Base-by-base conservation (phyloP, 2,329 filamentous ascomycete genomes). In the Thielaviopsis populi region DNA sequence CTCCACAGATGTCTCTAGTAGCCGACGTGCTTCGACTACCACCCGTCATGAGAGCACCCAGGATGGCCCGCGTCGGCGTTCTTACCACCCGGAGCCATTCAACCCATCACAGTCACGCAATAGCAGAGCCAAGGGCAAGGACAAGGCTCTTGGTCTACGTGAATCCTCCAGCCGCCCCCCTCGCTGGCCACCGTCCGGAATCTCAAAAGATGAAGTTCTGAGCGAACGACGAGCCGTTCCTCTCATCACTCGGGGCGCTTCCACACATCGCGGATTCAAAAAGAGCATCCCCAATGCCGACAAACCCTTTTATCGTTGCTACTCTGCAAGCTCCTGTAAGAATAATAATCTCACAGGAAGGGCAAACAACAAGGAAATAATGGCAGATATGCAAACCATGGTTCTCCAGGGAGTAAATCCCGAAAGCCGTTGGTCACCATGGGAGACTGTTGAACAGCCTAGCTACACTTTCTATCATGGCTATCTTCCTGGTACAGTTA, bases 401-500 rank as follows among this genome's bases (percentile, higher is more conserved):
- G 75, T 77, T 30, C 73, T 80, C 15, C 74, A 77, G 64, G 76
- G 77, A 2, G 59, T 66, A 6, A 61, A 66, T n/a, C 62, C 65
- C 6, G 65, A 66, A 10, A 66, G 63, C 69, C 74, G 17, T 75
- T 80, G 54, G 70, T 71, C 2, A 71, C 85, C 84, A 1, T 89
- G 84, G 87, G 81, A 86, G 67, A 85, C 86, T 1, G 76, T 90
- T 30, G 87, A 91, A 70, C 86, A 89, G 69, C 87, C 87, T 3
- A 88, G 85, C 70, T 83, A 84, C 72, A 79, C 83, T 0, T 88
- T 87, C 70, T 81, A 79, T 68, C 86, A 83, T 71, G 87, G 87
- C 13, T 75, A 76, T 60, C 77, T 81, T 24, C 83, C 86, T 0
- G 87, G 87, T 5, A 90, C 87, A 0, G 81, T 87, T 61, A 89